Evolutionary conservation across 2,329 filamentous ascomycete species (phyloP).

Genomic region (Proliferodiscus dingleyae): DNA sequence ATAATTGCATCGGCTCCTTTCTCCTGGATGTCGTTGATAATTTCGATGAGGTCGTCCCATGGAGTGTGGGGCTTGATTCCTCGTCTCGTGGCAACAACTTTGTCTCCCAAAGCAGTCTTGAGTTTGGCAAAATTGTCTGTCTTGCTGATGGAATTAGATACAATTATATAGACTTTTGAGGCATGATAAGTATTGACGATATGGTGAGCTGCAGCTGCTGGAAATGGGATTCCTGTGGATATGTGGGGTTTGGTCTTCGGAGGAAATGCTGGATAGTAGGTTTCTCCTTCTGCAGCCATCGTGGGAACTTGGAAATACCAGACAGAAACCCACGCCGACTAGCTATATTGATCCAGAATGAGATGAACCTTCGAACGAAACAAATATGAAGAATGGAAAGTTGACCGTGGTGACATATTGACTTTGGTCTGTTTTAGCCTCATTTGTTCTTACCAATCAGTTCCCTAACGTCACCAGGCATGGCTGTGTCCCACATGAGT

Average conservation of each 20-base stretch:
- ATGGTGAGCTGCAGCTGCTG: constrained; percentile 28
- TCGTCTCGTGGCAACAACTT: constrained; percentile 27
- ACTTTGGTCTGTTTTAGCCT: no score
- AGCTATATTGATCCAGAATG: no score
- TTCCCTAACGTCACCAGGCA: no score
- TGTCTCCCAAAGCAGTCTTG: constrained; percentile 22
- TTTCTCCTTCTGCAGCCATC: constrained; percentile 11
- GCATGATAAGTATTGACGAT: constrained; percentile 24
- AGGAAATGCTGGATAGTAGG: constrained; percentile 10
- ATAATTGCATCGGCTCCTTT: constrained; percentile 28
- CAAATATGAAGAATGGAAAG: no score
- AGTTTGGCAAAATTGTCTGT: constrained; percentile 27
- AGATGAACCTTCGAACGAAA: no score
- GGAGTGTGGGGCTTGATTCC: constrained; percentile 32
- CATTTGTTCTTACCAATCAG: no score
- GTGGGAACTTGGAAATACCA: background rate
- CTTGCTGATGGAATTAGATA: constrained; percentile 31
- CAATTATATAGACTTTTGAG: constrained; percentile 28
- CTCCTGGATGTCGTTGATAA: constrained; percentile 24
- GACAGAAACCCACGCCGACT: no score
- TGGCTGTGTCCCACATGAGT: no score
- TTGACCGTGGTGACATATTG: no score
- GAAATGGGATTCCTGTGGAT: constrained; percentile 25
- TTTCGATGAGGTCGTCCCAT: constrained; percentile 30
- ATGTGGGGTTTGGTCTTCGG: constrained; percentile 9